A percentile compares a stretch with the other conserved stretches of the same genome.
Conservation (phyloP, 768 basidiomycete genomes). For the Phlegmacium glaucopus region DNA sequence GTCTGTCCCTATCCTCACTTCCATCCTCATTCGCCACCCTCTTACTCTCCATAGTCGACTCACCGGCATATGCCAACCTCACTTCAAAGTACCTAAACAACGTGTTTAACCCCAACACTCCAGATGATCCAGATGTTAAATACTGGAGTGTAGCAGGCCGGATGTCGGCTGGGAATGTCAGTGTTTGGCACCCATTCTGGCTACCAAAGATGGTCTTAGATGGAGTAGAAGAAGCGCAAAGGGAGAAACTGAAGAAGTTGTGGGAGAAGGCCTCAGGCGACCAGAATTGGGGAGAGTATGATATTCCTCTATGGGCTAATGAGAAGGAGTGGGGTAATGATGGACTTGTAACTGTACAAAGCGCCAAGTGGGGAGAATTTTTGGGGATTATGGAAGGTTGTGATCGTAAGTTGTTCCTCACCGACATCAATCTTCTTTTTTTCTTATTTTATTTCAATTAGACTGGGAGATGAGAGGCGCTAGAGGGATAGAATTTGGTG, state of each 20-base stretch:
- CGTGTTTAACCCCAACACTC: slow-evolving; percentile 80
- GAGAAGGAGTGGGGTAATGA: slow-evolving; percentile 81
- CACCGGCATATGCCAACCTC: slow-evolving; percentile 93
- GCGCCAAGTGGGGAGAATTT: slow-evolving; percentile 95
- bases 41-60: slow-evolving; percentile 86
- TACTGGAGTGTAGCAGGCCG: slow-evolving; percentile 92
- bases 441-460: slow-evolving; percentile 10
- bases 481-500: slow-evolving; percentile 66
- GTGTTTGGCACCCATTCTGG: slow-evolving; percentile 94
- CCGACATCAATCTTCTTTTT: background rate
- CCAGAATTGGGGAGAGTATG: slow-evolving; percentile 3
- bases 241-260: slow-evolving; percentile 36
- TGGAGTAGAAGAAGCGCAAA: slow-evolving; percentile 65
- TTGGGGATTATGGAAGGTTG: slow-evolving; percentile 84
- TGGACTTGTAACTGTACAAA: slow-evolving; percentile 87
- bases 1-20: slow-evolving; percentile 57
- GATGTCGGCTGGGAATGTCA: slow-evolving; percentile 44
- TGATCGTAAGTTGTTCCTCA: slow-evolving; percentile 52
- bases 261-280: slow-evolving; percentile 33
- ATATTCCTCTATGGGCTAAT: slow-evolving; percentile 42
- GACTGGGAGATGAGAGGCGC: slow-evolving; percentile 95
- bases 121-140: slow-evolving; percentile 76
- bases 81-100: slow-evolving; percentile 79
- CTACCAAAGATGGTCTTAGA: slow-evolving; percentile 93
- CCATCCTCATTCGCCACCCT: slow-evolving; percentile 86